Evolutionary conservation across 2,329 filamentous ascomycete genomes (phyloP), one percentile per base, ranked within the genome.

Genomic region (Botrytis cinerea): DNA sequence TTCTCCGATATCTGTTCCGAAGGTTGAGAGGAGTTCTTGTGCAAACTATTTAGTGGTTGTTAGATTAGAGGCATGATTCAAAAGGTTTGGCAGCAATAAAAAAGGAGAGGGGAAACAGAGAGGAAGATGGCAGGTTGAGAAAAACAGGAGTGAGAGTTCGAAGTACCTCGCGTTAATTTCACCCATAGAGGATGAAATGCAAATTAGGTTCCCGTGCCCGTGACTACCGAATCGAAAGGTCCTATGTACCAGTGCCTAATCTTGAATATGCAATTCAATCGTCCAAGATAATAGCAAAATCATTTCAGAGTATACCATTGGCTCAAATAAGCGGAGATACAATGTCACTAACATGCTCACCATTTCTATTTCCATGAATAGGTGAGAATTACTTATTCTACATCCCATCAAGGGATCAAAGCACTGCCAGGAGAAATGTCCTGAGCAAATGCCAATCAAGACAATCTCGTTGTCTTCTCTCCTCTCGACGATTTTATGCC

Each of bases 1-100:
- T 82, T 98, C 95, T 75, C 94, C 95, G 2, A 98, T 88, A 62
- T 89, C 86, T 2, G 90, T 93, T 72, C 89, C 89, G 84, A 99
- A 99, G 0, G 95, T 99, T 1, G 94, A 97, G 54, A 99, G 90
- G 62, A 99, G 90, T 83, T 98, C 96, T 86, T 98, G 96, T 67
- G 92, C 95, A 82, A 92, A 98, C 93, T 97, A 22, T 48, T 43
- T 12, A 8, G 10, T 28, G 32, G 9, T 28, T 22, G 32, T 67
- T 67, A 67, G 64, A 28, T 54, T 25, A 25, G 35, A 38, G 20
- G 45, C 16, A 14, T 57, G n/a, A 9, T 28, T 18, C 7, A 9
- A 57, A 7, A 57, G n/a, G 51, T 57, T 57, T 57, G 14, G n/a
- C 12, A 8, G 51, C 14, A 28, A 28, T 18, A 28, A 57, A n/a